Evolutionary conservation across 2,329 filamentous ascomycete genomes (phyloP).

Genomic region (Fusarium brevicatenulatum): DNA sequence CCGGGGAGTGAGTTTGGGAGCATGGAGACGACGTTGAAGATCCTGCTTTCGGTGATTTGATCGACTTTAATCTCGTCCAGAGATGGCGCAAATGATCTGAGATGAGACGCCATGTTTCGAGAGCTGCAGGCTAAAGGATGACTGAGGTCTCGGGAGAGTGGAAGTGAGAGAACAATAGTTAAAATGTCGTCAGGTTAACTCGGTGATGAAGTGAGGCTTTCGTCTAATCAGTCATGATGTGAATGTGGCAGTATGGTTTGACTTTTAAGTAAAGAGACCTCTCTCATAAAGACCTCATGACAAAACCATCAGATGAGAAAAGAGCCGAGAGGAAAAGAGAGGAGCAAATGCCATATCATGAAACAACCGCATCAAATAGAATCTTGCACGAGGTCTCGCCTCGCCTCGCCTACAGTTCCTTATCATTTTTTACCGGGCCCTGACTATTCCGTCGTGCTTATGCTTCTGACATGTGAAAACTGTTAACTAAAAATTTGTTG

Average conservation of each 20-base stretch:
- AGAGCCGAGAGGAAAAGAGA: neutral
- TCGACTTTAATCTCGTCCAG: conserved; percentile 47
- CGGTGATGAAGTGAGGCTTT: neutral
- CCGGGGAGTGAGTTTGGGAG: conserved; percentile 63
- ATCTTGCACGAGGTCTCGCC: conserved; percentile 19
- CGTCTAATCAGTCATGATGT: conserved; percentile 17
- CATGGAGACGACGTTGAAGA: conserved; percentile 63
- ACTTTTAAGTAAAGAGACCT: neutral
- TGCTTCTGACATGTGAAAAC: conserved; percentile 43
- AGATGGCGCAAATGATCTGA: conserved; percentile 32
- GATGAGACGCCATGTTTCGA: conserved; percentile 28
- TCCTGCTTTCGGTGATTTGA: conserved; percentile 47
- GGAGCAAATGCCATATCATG: neutral
- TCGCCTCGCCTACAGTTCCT: conserved; percentile 10
- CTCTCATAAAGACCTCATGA: neutral
- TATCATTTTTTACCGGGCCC: conserved; percentile 18
- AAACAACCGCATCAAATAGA: conserved; percentile 24
- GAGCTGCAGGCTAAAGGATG: neutral
- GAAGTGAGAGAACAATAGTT: neutral
- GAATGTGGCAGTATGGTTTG: neutral
- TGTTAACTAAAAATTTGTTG: conserved; percentile 36
- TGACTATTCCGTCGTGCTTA: neutral
- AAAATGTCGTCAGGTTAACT: neutral
- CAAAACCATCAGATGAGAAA: neutral
- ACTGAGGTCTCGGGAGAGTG: neutral